Percentiles rank a stretch among this genome's conserved stretches.
Evolutionary conservation across 768 basidiomycete genomes (phyloP).

Genomic region (Leucosporidium creatinivorum): DNA sequence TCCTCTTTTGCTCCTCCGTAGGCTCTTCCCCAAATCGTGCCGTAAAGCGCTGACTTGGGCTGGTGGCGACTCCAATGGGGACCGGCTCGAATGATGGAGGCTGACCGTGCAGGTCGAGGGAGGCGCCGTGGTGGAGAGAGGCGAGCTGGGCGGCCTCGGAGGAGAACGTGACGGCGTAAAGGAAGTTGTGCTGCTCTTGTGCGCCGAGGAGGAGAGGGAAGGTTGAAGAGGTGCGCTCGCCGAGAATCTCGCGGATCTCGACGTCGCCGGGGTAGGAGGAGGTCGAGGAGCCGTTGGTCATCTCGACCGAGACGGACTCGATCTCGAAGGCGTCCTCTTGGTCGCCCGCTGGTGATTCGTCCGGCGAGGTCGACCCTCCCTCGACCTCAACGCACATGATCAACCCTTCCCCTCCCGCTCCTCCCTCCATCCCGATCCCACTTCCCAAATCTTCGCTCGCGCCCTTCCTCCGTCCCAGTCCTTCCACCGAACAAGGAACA

Average conservation of each 20-base stretch:
- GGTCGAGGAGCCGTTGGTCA: background rate
- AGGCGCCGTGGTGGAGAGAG: too few species aligned
- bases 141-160: background rate
- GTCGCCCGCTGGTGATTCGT: too few species aligned
- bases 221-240: background rate
- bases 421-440: background rate
- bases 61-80: slow-evolving; percentile 16
- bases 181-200: slow-evolving; percentile 15
- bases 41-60: slow-evolving; percentile 19
- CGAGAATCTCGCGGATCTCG: slow-evolving; percentile 6
- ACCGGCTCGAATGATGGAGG: background rate
- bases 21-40: slow-evolving; percentile 10
- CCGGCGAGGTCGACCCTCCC: background rate
- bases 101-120: too few species aligned
- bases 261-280: background rate
- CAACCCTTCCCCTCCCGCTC: slow-evolving; percentile 3
- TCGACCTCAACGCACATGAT: slow-evolving; percentile 9
- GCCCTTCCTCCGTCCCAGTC: background rate
- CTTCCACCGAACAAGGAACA: slow-evolving; percentile 8
- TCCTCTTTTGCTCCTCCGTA: background rate
- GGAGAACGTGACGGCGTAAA: slow-evolving; percentile 14
- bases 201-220: background rate
- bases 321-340: slow-evolving; percentile 5
- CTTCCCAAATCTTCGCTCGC: background rate
- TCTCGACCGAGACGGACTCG: background rate